Evolutionary conservation across 1,139 yeast genomes (phyloP), one percentile per base, ranked within the genome.

Genomic region (Sugiyamaella sp.): DNA sequence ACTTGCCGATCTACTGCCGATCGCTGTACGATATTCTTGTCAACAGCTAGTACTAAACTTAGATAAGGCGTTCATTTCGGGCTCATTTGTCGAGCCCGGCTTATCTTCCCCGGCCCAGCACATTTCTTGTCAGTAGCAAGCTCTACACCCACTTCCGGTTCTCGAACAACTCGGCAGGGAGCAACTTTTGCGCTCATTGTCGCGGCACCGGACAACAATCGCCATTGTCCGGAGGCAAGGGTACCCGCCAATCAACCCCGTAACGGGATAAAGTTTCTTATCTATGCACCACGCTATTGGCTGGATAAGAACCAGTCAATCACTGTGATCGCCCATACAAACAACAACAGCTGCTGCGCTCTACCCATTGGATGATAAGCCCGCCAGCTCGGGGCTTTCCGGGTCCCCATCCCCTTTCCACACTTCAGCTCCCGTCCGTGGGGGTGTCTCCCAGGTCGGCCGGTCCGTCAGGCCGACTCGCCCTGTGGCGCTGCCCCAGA

Each of bases 271-370:
- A 46, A 35, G 43, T 46, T 37, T 32, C 48, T 49, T 49, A 49
- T 49, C 53, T 51, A 32, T 43, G 46, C 38, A 37, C 12, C 8
- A 21, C 22, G 38, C 33, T 35, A 51, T 51, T 51, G 53, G 53
- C 33, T 51, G 24, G 53, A 51, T 51, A 49, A 49, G 39, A 20
- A 12, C 16, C 4, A 12, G 24, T 29, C 39, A 2, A 27, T 29
- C 32, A 21, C 19, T n/a, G 38, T 19, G 16, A 32, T 12, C 47
- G 29, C 12, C 47, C 24, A 32, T 27, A 25, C 47, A 37, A 37
- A 20, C 41, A 37, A 37, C 21, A 20, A 4, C 24, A 9, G 24
- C 29, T 21, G 4, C 27, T 20, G 3, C 16, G 17, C 45, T 4
- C 17, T 21, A 12, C 47, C 40, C 29, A 44, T 44, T 44, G 47